Evolutionary conservation across 2,329 filamentous ascomycete genomes (phyloP).

Genomic region (Knoxdaviesia proteae): DNA sequence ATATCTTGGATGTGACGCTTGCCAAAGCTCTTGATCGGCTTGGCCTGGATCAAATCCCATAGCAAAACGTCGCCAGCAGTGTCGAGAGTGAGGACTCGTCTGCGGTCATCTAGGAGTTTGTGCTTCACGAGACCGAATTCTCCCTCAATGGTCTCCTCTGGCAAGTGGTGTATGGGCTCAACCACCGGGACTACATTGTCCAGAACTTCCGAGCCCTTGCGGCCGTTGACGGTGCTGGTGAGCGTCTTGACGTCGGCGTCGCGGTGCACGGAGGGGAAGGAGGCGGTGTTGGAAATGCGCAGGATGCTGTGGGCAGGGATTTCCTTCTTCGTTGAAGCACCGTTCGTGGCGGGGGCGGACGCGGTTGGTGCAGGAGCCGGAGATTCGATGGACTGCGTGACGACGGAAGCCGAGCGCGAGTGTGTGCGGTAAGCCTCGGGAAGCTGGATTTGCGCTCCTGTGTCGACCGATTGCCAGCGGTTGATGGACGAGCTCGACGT

Average conservation of each 20-base stretch:
- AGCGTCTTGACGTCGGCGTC: slow-evolving; percentile 23
- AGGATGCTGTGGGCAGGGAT: slow-evolving; percentile 64
- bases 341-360: slow-evolving; percentile 13
- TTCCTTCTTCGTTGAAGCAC: slow-evolving; percentile 27
- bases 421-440: too few relatives aligned
- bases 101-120: slow-evolving; percentile 73
- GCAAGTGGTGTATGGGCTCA: slow-evolving; percentile 45
- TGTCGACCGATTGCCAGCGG: slow-evolving; percentile 75
- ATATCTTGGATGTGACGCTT: slow-evolving; percentile 90
- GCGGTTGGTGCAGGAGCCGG: slow-evolving; percentile 7
- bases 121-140: slow-evolving; percentile 93
- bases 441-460: slow-evolving; percentile 17
- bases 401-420: slow-evolving; percentile 1
- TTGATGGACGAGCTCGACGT: slow-evolving; percentile 84
- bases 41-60: slow-evolving; percentile 85
- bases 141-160: slow-evolving; percentile 73
- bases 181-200: slow-evolving; percentile 13
- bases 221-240: slow-evolving; percentile 24
- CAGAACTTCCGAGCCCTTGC: slow-evolving; percentile 2
- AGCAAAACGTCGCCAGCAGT: slow-evolving; percentile 86
- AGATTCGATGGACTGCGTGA: too few relatives aligned
- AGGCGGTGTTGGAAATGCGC: slow-evolving; percentile 64
- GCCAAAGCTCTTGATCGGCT: slow-evolving; percentile 76
- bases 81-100: slow-evolving; percentile 74
- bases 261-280: slow-evolving; percentile 41